Percentiles rank a stretch among this genome's conserved stretches.
Conservation (phyloP, 768 basidiomycete genomes). For the Crepidotus variabilis region DNA sequence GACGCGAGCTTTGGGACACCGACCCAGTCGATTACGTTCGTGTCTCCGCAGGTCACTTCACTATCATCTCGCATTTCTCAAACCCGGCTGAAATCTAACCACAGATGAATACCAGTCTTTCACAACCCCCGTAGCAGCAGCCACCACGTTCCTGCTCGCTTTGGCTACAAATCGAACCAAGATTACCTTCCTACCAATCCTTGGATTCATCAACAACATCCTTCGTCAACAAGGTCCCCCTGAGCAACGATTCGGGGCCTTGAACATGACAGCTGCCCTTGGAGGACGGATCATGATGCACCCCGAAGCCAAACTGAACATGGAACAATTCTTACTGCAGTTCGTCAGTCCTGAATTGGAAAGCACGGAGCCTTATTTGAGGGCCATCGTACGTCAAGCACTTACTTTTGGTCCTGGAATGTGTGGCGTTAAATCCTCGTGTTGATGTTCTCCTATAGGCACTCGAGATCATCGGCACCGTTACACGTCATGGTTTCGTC, state of each 20-base stretch:
- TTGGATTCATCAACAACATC: conserved; percentile 74
- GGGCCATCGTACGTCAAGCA: conserved; percentile 60
- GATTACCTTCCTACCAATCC: conserved; percentile 75
- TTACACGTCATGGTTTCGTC: conserved; percentile 63
- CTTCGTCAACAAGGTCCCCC: conserved; percentile 48
- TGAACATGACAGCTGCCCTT: conserved; percentile 78
- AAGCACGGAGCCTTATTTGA: conserved; percentile 65
- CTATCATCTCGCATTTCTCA: background rate
- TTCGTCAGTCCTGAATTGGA: conserved; percentile 74
- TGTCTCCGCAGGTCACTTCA: conserved; percentile 57
- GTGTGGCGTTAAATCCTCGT: no score
- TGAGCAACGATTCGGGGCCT: conserved; percentile 75
- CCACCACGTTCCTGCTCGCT: conserved; percentile 76
- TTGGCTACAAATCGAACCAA: conserved; percentile 79
- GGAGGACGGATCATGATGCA: conserved; percentile 81
- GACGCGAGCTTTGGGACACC: conserved; percentile 68
- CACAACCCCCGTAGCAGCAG: conserved; percentile 72
- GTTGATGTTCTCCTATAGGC: conserved; percentile 41
- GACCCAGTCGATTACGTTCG: conserved; percentile 86
- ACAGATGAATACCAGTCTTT: conserved; percentile 81
- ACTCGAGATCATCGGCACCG: conserved; percentile 74
- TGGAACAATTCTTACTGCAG: conserved; percentile 74
- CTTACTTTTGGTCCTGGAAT: conserved; percentile 5
- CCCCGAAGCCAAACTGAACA: conserved; percentile 69
- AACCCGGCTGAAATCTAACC: background rate